Conservation (phyloP, 768 basidiomycete species). For the Leccinum boreale region DNA sequence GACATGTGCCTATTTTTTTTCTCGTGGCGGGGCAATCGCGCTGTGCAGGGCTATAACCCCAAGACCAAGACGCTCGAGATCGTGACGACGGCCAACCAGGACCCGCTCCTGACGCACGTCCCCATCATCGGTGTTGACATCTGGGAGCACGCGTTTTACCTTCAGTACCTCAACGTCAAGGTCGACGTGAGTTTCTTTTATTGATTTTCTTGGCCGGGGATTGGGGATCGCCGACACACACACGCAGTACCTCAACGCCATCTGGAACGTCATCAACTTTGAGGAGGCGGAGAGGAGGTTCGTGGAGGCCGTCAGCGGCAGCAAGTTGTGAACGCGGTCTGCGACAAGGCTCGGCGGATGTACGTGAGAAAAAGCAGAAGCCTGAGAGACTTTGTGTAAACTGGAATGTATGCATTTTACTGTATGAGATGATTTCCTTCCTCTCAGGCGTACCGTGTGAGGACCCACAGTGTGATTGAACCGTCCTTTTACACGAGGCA, state of each 20-base stretch:
- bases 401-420: background rate
- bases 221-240: background rate
- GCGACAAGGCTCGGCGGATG: background rate
- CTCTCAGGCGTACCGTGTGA: background rate
- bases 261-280: slow-evolving; percentile 70
- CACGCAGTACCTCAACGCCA: slow-evolving; percentile 65
- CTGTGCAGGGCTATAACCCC: slow-evolving; percentile 63
- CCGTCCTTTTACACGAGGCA: too few species aligned
- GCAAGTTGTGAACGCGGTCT: slow-evolving; percentile 34
- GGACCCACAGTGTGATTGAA: too few species aligned
- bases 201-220: background rate
- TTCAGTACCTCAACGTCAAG: slow-evolving; percentile 96
- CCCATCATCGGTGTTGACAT: slow-evolving; percentile 92
- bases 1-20: background rate
- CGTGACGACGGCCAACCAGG: slow-evolving; percentile 92
- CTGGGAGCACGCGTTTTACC: slow-evolving; percentile 96
- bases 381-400: background rate
- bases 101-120: slow-evolving; percentile 72
- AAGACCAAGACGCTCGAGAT: slow-evolving; percentile 73
- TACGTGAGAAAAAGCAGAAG: background rate
- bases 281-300: slow-evolving; percentile 72
- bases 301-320: slow-evolving; percentile 33
- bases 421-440: background rate
- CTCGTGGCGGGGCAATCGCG: background rate
- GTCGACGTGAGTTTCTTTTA: slow-evolving; percentile 63